Percentiles rank a stretch among this genome's conserved stretches.
Conservation (phyloP, 2,329 filamentous ascomycete genomes). For the Aureobasidium uvarum region DNA sequence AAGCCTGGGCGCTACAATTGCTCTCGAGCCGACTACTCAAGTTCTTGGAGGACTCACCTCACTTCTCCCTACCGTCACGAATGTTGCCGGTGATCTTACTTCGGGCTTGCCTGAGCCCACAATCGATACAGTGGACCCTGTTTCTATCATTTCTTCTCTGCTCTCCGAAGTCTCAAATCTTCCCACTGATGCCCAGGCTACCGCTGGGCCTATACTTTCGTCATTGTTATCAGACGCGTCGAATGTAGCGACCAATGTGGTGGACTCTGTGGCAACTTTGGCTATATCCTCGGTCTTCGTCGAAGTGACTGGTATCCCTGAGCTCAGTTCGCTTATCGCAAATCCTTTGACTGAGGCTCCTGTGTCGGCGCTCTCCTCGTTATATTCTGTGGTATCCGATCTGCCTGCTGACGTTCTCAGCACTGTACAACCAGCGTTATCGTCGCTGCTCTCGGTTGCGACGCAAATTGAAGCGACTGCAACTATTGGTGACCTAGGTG, state of each 20-base stretch:
- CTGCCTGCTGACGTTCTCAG: not conserved
- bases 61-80: not conserved
- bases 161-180: not conserved
- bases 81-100: not conserved
- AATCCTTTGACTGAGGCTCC: not conserved
- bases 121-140: not conserved
- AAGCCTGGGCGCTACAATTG: not conserved
- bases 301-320: not conserved
- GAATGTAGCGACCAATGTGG: not conserved
- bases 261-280: not conserved
- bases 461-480: not conserved
- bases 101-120: not conserved
- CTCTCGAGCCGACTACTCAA: not conserved
- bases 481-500: not conserved
- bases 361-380: not conserved
- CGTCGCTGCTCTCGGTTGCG: not conserved
- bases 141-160: not conserved
- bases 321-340: not conserved
- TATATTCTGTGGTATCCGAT: not conserved
- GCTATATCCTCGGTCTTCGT: not conserved
- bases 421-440: not conserved
- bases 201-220: not conserved
- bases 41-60: constrained; percentile 1
- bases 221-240: not conserved
- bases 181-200: not conserved